A percentile compares a stretch with the other conserved stretches of the same genome.
These are phyloP conservation scores for Pythium apleroticum DNA, from an alignment of 352 stramenopile species.

Conservation along the genomic window DNA sequence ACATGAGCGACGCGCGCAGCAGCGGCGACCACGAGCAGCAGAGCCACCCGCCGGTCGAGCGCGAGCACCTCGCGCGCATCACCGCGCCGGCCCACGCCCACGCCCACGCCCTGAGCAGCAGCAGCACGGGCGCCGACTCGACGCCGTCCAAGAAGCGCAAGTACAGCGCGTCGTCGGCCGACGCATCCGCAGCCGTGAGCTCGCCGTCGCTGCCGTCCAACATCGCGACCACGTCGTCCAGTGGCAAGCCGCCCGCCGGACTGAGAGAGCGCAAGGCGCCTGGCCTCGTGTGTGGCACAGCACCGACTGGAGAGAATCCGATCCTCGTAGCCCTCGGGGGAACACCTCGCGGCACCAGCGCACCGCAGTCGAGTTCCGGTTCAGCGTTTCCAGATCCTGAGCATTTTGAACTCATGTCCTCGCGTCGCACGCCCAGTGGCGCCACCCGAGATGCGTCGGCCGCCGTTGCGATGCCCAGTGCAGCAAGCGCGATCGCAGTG, in stretches of 20 bases:
- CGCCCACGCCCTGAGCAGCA: neutral
- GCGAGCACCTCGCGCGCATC: slow-evolving; percentile 7
- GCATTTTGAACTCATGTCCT: slow-evolving; percentile 39
- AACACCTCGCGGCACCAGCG: slow-evolving; percentile 33
- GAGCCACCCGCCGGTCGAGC: neutral
- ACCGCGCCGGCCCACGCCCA: neutral
- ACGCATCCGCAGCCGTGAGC: slow-evolving; percentile 4
- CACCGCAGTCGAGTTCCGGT: slow-evolving; percentile 22
- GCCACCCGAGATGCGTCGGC: slow-evolving; percentile 4
- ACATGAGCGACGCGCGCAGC: slow-evolving; percentile 16
- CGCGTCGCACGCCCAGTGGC: slow-evolving; percentile 1
- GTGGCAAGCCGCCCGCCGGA: slow-evolving; percentile 7
- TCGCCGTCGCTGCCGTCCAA: slow-evolving; percentile 13
- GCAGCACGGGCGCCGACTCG: slow-evolving; percentile 23
- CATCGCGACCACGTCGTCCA: slow-evolving; percentile 3
- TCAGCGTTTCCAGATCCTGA: slow-evolving; percentile 38
- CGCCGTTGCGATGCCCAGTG: slow-evolving; percentile 13
- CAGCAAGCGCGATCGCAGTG: slow-evolving; percentile 4
- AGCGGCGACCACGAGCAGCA: slow-evolving; percentile 4
- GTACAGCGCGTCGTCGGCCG: slow-evolving; percentile 9
- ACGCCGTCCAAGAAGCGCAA: slow-evolving; percentile 58
- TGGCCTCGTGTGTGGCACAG: slow-evolving; percentile 22
- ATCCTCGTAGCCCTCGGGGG: slow-evolving; percentile 60
- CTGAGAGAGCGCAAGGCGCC: slow-evolving; percentile 24
- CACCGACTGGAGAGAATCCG: slow-evolving; percentile 47